Evolutionary conservation across 768 basidiomycete species (phyloP), one percentile per base, ranked within the genome.

Genomic region (Roridomyces roridus): DNA sequence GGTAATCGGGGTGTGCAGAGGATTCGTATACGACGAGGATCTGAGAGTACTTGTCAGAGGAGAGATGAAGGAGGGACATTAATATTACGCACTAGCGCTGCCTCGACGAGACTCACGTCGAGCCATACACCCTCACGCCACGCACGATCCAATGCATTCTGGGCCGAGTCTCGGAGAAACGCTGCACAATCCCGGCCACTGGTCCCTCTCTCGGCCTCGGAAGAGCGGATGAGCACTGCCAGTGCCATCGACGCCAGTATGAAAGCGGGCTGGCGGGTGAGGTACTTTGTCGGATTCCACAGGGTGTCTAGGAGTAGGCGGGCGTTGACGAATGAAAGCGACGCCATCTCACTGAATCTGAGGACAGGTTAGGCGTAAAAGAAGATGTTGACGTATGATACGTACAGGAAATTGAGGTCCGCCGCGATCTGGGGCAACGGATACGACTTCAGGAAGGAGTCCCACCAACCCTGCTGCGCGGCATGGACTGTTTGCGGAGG

Each of bases 21-120:
- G 79, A 73, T 61, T 85, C 83, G 63, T 82, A 85, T 11, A 83
- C 67, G 9, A 81, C 80, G 21, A 85, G 70, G 37, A 85, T 72
- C 81, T 83, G 24, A 3, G 18, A 18, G 15, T 35, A 26, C 20
- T n/a, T 9, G 14, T 39, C n/a, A n/a, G n/a, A n/a, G n/a, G n/a
- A n/a, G 24, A 15, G 31, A 28, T 28, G 28, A 21, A 14, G 35
- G 14, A 18, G 20, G 37, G 31, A 41, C 24, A 29, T 4, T 24
- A 34, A 7, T n/a, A n/a, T n/a, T n/a, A 70, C 80, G 56, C 26
- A 83, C 84, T 50, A 83, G 70, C 0, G 84, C 83, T 2, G 83
- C 84, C 59, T 83, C 80, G 1, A 81, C 83, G 8, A 84, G 71
- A 21, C 72, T 74, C 20, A 77, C 69, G 51, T 84, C 82, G 50